Base-by-base conservation (phyloP, 306 rosid genomes). In the Begonia fuchsioides region DNA sequence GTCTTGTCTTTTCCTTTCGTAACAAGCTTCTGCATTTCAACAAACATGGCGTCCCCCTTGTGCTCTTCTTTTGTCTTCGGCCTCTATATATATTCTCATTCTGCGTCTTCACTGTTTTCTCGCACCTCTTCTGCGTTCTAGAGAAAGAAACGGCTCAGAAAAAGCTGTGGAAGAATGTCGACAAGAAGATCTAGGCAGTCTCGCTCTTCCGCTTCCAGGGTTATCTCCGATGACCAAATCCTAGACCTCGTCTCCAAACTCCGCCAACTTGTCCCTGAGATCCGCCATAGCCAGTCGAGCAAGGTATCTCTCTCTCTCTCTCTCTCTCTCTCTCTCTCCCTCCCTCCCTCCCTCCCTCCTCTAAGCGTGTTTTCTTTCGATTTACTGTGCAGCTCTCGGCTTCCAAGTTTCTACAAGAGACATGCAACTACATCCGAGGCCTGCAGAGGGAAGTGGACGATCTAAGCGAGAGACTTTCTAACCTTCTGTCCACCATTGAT, bases 241-340 rank as follows among this genome's bases (percentile, higher is more conserved):
- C 78, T 86, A 50, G 90, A 86, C 14, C 96, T 86, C 52, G 78
- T 86, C 61, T 72, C 94, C 38, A 82, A 82, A 77, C 62, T 86
- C 69, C 96, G 96, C 54, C 90, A 76, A 64, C 94, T 82, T 50
- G 94, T 86, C 62, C 96, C 96, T 57, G 96, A 86, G 81, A 82
- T 86, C 52, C 79, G 79, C 9, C 55, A 72, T 50, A 76, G 93
- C 65, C 94, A 86, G 55, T 76, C 96, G 39, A 75, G 72, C 52
- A 86, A 79, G 96, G 96, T 79, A 64, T 2, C 12, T 4, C n/a
- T 14, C 9, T 14, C 39, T 47, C 10, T 47, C 14, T 46, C 45
- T 10, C 45, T 26, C 35, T 26, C 35, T 26, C 35, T 26, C 35
- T 26, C 35, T 1, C 8, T 26, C 35, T 4, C 1, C 1, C 8